phyloP scores from a whole-genome alignment of 139 green algal species.

The Raphidocelis subcapitata region DNA sequence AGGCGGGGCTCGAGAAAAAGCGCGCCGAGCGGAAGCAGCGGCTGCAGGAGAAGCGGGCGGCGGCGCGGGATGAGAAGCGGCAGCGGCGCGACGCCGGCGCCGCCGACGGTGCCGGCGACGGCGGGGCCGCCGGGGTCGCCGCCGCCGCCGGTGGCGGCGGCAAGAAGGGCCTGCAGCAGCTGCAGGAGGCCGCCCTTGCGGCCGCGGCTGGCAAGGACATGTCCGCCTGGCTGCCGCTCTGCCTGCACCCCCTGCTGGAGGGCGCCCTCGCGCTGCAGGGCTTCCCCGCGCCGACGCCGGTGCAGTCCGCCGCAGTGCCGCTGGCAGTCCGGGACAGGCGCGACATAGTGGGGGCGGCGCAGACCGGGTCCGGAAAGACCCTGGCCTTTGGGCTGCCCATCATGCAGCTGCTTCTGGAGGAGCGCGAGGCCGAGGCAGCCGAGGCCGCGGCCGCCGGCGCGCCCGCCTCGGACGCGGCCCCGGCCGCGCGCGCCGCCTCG shows the following conservation, averaged over 20 bases:
- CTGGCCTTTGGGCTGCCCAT: slow-evolving; percentile 97
- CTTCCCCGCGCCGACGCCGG: slow-evolving; percentile 74
- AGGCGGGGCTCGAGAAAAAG: background rate
- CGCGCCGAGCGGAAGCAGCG: background rate
- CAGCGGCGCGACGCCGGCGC: background rate
- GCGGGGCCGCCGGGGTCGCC: slow-evolving; percentile 8
- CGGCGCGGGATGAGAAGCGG: background rate
- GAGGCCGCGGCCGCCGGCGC: background rate
- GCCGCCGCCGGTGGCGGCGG: slow-evolving; percentile 10
- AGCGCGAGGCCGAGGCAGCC: slow-evolving; percentile 35
- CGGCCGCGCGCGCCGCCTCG: background rate
- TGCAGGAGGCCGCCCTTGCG: background rate
- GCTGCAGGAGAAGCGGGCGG: too few species aligned
- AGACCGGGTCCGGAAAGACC: slow-evolving; percentile 98
- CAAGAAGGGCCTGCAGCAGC: too few species aligned
- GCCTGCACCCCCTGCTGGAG: slow-evolving; percentile 40
- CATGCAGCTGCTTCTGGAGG: slow-evolving; percentile 72
- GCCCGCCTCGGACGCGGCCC: background rate
- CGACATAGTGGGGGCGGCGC: slow-evolving; percentile 94
- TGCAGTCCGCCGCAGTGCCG: slow-evolving; percentile 78
- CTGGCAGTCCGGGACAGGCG: slow-evolving; percentile 61
- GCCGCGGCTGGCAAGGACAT: slow-evolving; percentile 32
- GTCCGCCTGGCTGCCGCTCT: slow-evolving; percentile 41
- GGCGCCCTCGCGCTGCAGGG: slow-evolving; percentile 37
- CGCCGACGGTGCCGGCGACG: background rate